Conservation (phyloP, 2,329 filamentous ascomycete species). For the Curvularia verruculosa region DNA sequence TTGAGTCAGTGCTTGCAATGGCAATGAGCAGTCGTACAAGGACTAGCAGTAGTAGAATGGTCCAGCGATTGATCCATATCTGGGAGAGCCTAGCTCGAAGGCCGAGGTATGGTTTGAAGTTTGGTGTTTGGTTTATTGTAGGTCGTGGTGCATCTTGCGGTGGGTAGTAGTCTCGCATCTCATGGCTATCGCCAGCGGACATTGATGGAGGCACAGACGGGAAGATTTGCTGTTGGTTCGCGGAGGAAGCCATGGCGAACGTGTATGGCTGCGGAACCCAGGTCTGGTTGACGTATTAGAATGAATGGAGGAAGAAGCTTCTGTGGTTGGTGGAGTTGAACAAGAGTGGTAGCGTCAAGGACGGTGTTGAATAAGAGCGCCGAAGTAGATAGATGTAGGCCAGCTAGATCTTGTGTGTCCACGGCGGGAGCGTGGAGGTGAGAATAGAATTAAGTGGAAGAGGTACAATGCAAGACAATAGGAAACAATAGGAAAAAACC, state of each 20-base stretch:
- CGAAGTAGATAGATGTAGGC: slow-evolving; percentile 23
- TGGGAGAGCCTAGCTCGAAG: slow-evolving; percentile 89
- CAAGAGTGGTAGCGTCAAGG: background rate
- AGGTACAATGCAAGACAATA: slow-evolving; percentile 14
- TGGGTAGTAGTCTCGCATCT: slow-evolving; percentile 66
- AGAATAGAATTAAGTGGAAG: slow-evolving; percentile 29
- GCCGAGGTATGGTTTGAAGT: slow-evolving; percentile 88
- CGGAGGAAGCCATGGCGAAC: slow-evolving; percentile 55
- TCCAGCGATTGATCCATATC: slow-evolving; percentile 98
- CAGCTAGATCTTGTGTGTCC: slow-evolving; percentile 34
- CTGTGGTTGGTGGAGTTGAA: background rate
- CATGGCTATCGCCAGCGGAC: slow-evolving; percentile 64
- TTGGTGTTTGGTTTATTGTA: slow-evolving; percentile 67
- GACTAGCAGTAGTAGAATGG: slow-evolving; percentile 83
- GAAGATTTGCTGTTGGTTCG: slow-evolving; percentile 61
- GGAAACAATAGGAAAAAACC: slow-evolving; percentile 31
- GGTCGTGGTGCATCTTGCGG: slow-evolving; percentile 62
- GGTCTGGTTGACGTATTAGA: slow-evolving; percentile 45
- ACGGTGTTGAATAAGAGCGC: slow-evolving; percentile 3
- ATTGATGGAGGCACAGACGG: slow-evolving; percentile 63
- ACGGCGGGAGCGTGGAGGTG: slow-evolving; percentile 12
- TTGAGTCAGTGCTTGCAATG: slow-evolving; percentile 71
- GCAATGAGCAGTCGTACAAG: slow-evolving; percentile 81
- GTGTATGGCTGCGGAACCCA: slow-evolving; percentile 35
- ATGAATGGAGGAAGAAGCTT: slow-evolving; percentile 10